Percentiles rank a stretch among this genome's conserved stretches.
Evolutionary conservation across 768 basidiomycete genomes (phyloP).

Genomic region (Kwoniella botswanensis): DNA sequence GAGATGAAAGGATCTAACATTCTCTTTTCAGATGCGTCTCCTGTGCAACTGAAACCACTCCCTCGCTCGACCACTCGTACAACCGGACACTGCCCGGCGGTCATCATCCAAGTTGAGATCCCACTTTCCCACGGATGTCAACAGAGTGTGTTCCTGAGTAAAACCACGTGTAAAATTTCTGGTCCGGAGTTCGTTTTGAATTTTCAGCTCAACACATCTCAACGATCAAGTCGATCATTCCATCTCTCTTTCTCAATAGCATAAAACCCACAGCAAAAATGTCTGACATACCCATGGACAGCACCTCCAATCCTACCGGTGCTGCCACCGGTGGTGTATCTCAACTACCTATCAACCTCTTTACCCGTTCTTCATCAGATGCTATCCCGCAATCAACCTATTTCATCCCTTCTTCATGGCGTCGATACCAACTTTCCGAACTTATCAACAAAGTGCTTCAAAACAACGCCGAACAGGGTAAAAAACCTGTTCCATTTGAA

Average conservation of each 20-base stretch:
- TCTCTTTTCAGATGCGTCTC: background rate
- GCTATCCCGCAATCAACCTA: slow-evolving; percentile 84
- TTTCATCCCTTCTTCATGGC: slow-evolving; percentile 88
- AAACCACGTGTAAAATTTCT: slow-evolving; percentile 2
- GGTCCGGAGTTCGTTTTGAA: background rate
- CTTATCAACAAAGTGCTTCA: slow-evolving; percentile 89
- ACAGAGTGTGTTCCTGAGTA: background rate
- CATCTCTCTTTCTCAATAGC: too few relatives aligned
- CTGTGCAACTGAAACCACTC: background rate
- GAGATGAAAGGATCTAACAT: background rate
- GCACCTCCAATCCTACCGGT: slow-evolving; percentile 6
- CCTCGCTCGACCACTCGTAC: background rate
- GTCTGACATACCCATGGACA: slow-evolving; percentile 23
- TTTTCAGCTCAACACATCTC: background rate
- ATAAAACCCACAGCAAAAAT: background rate
- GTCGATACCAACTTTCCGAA: slow-evolving; percentile 94
- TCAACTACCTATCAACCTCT: slow-evolving; percentile 61
- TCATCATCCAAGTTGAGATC: background rate
- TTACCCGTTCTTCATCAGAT: slow-evolving; percentile 75
- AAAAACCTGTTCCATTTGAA: slow-evolving; percentile 81
- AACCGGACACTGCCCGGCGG: background rate
- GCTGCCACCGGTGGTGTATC: slow-evolving; percentile 15
- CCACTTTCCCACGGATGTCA: slow-evolving; percentile 2
- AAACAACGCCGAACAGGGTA: slow-evolving; percentile 60
- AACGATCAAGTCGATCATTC: background rate